Conservation (phyloP, 2,329 filamentous ascomycete genomes). For the Fusarium austroafricanum region DNA sequence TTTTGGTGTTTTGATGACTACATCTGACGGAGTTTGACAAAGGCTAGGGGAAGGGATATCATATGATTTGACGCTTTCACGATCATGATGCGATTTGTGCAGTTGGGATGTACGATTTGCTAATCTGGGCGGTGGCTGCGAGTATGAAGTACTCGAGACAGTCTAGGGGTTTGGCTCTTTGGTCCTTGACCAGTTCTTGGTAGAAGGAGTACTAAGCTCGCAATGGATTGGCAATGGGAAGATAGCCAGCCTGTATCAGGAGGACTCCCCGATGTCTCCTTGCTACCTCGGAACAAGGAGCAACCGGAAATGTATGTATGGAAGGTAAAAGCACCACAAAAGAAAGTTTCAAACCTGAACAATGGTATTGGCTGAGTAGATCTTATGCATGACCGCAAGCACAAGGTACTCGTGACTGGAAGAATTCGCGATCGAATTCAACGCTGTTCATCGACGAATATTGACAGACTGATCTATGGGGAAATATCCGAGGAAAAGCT, state of each 20-base stretch:
- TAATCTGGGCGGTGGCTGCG: neutral
- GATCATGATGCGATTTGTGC: constrained; percentile 5
- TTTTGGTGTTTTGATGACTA: neutral
- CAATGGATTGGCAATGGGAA: neutral
- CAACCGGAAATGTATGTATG: neutral
- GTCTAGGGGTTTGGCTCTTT: neutral
- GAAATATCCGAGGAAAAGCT: too few species aligned
- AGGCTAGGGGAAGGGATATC: neutral
- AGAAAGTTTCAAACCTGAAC: neutral
- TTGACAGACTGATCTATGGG: neutral
- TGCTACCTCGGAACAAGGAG: too few species aligned
- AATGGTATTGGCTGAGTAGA: neutral
- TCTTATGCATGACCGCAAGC: neutral
- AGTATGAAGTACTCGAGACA: neutral
- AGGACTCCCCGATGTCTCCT: neutral
- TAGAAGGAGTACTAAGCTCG: neutral
- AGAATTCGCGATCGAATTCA: neutral
- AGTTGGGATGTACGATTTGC: neutral
- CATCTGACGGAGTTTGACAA: neutral
- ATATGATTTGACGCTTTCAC: constrained; percentile 34
- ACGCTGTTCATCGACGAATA: too few species aligned
- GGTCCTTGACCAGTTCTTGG: neutral
- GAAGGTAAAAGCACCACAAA: neutral
- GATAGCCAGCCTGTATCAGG: neutral
- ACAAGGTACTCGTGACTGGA: too few species aligned